phyloP scores from a whole-genome alignment of 2,329 filamentous ascomycete genomes.

The Monilinia aucupariae region DNA sequence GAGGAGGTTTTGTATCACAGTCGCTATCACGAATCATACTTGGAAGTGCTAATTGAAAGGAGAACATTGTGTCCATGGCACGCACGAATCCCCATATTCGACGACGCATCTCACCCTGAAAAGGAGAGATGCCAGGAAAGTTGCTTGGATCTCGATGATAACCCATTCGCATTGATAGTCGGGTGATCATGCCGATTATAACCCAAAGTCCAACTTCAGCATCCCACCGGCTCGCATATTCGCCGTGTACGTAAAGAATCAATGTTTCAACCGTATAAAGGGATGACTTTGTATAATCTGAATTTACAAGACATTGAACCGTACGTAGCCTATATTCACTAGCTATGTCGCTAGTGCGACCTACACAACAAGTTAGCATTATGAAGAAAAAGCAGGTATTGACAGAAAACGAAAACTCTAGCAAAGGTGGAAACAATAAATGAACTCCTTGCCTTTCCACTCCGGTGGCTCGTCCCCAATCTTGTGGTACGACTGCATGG shows the following conservation, averaged over 20 bases:
- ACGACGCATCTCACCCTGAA: conserved; percentile 71
- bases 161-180: conserved; percentile 47
- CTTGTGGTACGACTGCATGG: conserved; percentile 73
- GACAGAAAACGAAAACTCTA: neutral
- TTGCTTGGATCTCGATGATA: conserved; percentile 74
- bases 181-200: conserved; percentile 48
- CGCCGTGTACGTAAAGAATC: conserved; percentile 68
- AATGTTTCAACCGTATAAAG: conserved; percentile 75
- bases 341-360: conserved; percentile 50
- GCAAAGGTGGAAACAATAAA: neutral
- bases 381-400: neutral
- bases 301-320: conserved; percentile 70
- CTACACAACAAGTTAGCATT: conserved; percentile 21
- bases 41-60: conserved; percentile 59
- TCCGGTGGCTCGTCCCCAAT: conserved; percentile 75
- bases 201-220: conserved; percentile 53
- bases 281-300: conserved; percentile 70
- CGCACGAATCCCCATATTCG: conserved; percentile 65
- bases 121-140: conserved; percentile 66
- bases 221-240: conserved; percentile 68
- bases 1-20: conserved; percentile 68
- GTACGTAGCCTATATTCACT: conserved; percentile 64
- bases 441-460: conserved; percentile 48
- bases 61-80: conserved; percentile 71
- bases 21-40: conserved; percentile 68